Base-by-base conservation (phyloP, 2,329 filamentous ascomycete genomes). In the Paracoccidioides lutzii region DNA sequence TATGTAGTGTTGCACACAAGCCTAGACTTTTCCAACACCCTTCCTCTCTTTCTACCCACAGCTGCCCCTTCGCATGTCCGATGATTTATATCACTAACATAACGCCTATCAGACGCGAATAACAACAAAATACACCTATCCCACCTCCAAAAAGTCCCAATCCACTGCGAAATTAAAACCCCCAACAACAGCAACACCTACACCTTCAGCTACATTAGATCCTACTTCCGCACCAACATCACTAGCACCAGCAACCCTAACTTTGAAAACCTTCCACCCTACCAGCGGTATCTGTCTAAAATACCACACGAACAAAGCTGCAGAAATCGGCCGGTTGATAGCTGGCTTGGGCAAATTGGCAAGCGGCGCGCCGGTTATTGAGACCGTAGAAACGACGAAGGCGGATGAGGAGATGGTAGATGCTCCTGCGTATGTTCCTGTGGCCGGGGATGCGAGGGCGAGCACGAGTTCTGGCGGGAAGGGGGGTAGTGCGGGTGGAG, bases 261-360 rank as follows among this genome's bases (percentile, higher is more conserved):
- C 83, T 3, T 75, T 98, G 59, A 97, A 95, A 75, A 93, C 93
- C 4, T 97, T 84, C 74, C 88, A 96, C 69, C 87, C 93, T 0
- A 76, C 75, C 44, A 86, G 84, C 55, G 93, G 93, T 65, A 84
- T 85, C 57, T 85, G 85, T 59, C 79, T 98, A 60, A 95, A 96
- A 74, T 97, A 96, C 77, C 80, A 82, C 68, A 98, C 93, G 40
- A 85, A 85, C 67, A 95, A 95, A 73, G 88, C 87, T 22, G 88
- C 88, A 22, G 91, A 97, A 73, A 90, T 98, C 8, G 85, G 86
- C 30, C 78, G 93, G 33, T 73, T 98, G 64, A 81, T 98, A 56
- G 81, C 82, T 53, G 81, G 84, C 45, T 71, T 98, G 59, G 90
- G 89, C 0, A 79, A 81, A 56, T 71, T 96, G 62, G 88, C 85